These are phyloP conservation scores for Aspergillus transmontanensis DNA, from an alignment of 2,329 filamentous ascomycete genomes.

Conservation along the genomic window DNA sequence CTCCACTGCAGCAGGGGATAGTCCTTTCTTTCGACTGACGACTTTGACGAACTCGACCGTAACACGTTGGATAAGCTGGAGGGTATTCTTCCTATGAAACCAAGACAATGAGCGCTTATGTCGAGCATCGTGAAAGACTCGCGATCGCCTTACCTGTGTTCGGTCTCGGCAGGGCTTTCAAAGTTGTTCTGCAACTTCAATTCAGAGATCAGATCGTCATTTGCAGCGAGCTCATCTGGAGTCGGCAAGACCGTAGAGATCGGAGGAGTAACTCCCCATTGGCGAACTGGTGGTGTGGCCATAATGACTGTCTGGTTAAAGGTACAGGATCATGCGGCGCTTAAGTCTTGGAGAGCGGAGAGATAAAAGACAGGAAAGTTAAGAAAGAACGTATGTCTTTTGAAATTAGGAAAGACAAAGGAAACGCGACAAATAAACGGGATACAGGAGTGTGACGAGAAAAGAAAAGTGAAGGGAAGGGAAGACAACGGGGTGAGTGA, in stretches of 20 bases:
- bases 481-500: neutral
- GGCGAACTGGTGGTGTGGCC: constrained; percentile 42
- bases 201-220: constrained; percentile 78
- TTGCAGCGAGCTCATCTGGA: constrained; percentile 72
- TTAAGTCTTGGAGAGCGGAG: constrained; percentile 1
- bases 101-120: constrained; percentile 10
- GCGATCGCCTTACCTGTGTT: constrained; percentile 65
- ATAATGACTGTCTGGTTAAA: constrained; percentile 26
- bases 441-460: neutral
- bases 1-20: constrained; percentile 76
- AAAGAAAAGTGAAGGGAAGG: neutral
- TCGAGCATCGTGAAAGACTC: neutral
- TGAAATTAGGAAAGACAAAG: neutral
- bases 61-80: constrained; percentile 75
- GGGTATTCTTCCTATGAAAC: constrained; percentile 64
- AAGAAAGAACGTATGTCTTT: constrained; percentile 13
- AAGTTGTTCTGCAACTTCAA: constrained; percentile 90
- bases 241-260: constrained; percentile 79
- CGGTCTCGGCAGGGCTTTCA: constrained; percentile 78
- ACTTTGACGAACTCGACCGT: constrained; percentile 84
- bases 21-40: constrained; percentile 72
- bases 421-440: neutral
- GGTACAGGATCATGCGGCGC: constrained; percentile 18
- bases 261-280: constrained; percentile 79
- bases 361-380: constrained; percentile 7